phyloP scores from a whole-genome alignment of 495 filamentous ascomycete species.

The Aspergillus indologenus region DNA sequence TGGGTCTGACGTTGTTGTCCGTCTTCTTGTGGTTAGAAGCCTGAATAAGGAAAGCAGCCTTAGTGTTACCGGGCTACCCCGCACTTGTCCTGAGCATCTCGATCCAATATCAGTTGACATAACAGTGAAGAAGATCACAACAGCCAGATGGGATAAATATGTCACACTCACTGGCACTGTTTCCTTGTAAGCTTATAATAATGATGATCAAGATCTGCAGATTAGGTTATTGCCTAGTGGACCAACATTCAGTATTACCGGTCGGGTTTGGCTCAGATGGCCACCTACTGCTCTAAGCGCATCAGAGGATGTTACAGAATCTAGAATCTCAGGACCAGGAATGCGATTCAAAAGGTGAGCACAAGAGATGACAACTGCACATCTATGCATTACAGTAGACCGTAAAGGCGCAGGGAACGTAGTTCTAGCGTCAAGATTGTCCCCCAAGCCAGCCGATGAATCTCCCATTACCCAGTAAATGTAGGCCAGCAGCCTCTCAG shows the following conservation, averaged over 20 bases:
- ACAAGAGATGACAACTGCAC: too few species aligned
- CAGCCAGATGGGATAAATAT: not conserved
- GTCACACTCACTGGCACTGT: not conserved
- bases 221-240: not conserved
- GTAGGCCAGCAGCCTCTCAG: too few species aligned
- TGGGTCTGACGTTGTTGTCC: too few species aligned
- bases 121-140: not conserved
- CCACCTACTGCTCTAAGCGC: too few species aligned
- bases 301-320: too few species aligned
- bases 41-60: not conserved
- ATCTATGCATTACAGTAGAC: not conserved
- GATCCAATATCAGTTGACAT: not conserved
- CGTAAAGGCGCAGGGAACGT: not conserved
- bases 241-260: not conserved
- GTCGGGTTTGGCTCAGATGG: too few species aligned
- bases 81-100: not conserved
- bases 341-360: too few species aligned
- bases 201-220: not conserved
- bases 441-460: too few species aligned
- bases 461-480: too few species aligned
- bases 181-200: not conserved
- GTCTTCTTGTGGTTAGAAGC: too few species aligned
- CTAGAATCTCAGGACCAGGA: too few species aligned
- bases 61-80: not conserved
- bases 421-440: not conserved